Base-by-base conservation (phyloP, 345 rosid genomes). In the Leavenworthia alabamica region DNA sequence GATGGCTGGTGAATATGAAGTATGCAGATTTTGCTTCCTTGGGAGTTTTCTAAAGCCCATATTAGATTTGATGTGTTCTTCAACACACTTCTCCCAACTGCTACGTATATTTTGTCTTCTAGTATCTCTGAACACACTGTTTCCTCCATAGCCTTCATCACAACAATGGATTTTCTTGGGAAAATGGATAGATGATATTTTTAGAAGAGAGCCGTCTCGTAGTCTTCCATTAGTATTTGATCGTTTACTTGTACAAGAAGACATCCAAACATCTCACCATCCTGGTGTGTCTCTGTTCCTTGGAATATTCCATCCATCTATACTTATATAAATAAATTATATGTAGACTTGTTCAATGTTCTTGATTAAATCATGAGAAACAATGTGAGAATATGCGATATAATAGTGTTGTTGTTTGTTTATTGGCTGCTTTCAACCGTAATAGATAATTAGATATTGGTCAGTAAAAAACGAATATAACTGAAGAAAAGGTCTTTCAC, bases 1-100 rank as follows among this genome's bases (percentile, higher is more conserved):
- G 93, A 66, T 0, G 86, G 96, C 44, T 76, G 82, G 55, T 84
- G 84, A 45, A 92, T 86, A 68, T 82, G 85, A 55, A 86, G 12
- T 35, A 88, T 66, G 70, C 90, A 86, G 64, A 85, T 74, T 65
- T 66, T 75, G 73, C 59, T 90, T 52, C 85, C 92, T 35, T 82
- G 66, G 0, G 73, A 83, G 46, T 86, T 73, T 37, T 80, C 70
- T 50, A 84, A 60, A 2, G 90, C 81, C 92, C 92, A 89, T 0
- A 72, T 2, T 24, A 85, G 73, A 63, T 68, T 72, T 43, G 76
- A 78, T 54, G 50, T 71, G 75, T 67, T 64, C 60, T 79, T 78
- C 32, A 71, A 79, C 36, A 79, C 73, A 1, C 50, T 67, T 51
- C 61, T 80, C 17, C 85, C 81, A 11, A 85, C 82, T 6, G 90